Evolutionary conservation across 2,329 filamentous ascomycete species (phyloP).

Genomic region (Pseudogymnoascus sp.): DNA sequence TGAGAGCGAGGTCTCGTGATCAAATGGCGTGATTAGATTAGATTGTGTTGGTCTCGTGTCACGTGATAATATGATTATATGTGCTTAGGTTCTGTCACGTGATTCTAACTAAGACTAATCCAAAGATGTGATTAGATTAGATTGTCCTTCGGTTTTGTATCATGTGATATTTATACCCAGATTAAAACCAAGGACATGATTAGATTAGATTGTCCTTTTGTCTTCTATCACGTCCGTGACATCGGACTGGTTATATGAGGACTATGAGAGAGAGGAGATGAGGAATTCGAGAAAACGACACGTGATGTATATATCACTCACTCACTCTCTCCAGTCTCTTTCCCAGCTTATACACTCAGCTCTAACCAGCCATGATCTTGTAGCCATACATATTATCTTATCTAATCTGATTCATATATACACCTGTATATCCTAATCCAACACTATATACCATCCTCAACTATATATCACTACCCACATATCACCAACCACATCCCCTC

Average conservation of each 20-base stretch:
- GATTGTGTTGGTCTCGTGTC: neutral
- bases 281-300: neutral
- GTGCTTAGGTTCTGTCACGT: too few species aligned
- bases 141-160: neutral
- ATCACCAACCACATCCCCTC: neutral
- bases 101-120: neutral
- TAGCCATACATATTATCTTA: neutral
- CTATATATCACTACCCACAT: neutral
- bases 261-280: neutral
- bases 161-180: neutral
- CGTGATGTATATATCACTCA: neutral
- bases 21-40: conserved; percentile 1
- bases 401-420: conserved; percentile 1
- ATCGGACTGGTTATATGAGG: neutral
- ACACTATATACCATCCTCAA: neutral
- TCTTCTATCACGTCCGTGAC: neutral
- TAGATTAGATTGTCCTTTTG: neutral
- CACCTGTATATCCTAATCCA: neutral
- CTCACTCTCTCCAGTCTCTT: neutral
- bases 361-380: neutral
- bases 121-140: neutral
- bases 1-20: neutral
- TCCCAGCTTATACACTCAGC: neutral
- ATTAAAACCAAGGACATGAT: neutral
- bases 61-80: too few species aligned